A percentile compares a stretch with the other conserved stretches of the same genome.
Conservation (phyloP, 495 filamentous ascomycete genomes). For the Aspergillus funiculosus region DNA sequence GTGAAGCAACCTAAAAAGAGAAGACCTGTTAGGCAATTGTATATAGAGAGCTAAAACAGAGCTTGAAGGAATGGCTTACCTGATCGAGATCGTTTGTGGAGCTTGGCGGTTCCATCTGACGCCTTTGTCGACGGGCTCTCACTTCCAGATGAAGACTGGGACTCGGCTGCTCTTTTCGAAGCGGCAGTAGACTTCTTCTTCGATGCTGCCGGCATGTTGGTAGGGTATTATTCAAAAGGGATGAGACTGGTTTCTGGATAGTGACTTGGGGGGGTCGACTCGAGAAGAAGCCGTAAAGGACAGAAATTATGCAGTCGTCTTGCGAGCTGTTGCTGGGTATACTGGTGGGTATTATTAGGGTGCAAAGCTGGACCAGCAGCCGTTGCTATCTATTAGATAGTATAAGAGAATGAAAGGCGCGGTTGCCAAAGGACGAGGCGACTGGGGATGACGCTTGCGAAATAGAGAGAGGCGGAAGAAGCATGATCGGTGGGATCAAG, state of each 20-base stretch:
- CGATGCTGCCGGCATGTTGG: constrained; percentile 21
- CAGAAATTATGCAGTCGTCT: constrained; percentile 9
- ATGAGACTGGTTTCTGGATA: neutral
- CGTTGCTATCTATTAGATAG: constrained; percentile 23
- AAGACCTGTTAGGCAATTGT: neutral
- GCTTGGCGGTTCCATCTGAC: constrained; percentile 62
- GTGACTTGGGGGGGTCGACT: neutral
- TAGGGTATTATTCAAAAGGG: neutral
- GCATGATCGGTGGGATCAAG: constrained; percentile 27
- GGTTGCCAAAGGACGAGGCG: constrained; percentile 20
- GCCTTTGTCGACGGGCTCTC: constrained; percentile 22
- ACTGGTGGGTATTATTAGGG: constrained; percentile 15
- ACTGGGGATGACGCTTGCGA: constrained; percentile 16
- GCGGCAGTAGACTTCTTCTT: constrained; percentile 19
- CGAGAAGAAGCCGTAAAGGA: constrained; percentile 4
- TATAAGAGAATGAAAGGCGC: constrained; percentile 24
- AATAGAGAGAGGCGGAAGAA: constrained; percentile 10
- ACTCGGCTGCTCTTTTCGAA: constrained; percentile 14
- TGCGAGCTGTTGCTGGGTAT: constrained; percentile 12
- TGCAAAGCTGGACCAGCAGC: constrained; percentile 29
- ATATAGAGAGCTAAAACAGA: constrained; percentile 6
- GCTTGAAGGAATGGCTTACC: constrained; percentile 58
- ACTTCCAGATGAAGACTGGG: constrained; percentile 18
- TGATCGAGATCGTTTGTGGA: constrained; percentile 89
- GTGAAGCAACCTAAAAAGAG: constrained; percentile 79